Evolutionary conservation across 2,329 filamentous ascomycete genomes (phyloP).

Genomic region (Clonostachys byssicola): DNA sequence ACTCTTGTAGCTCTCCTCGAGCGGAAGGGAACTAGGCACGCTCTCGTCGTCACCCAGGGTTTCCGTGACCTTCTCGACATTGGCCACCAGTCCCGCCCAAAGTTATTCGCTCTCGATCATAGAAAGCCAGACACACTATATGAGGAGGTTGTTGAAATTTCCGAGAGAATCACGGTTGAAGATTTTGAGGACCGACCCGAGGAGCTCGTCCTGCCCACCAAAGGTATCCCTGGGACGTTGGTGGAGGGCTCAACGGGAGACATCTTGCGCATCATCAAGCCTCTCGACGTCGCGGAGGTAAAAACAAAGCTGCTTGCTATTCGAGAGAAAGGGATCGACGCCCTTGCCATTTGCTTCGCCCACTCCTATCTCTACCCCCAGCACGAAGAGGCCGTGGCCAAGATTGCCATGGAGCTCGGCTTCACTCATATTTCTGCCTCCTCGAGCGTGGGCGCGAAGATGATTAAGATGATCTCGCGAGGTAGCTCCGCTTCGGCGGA

Average conservation of each 20-base stretch:
- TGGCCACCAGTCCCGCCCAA: constrained; percentile 67
- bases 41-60: constrained; percentile 61
- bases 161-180: constrained; percentile 68
- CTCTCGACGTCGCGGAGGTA: constrained; percentile 45
- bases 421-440: constrained; percentile 65
- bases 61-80: constrained; percentile 71
- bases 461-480: constrained; percentile 64
- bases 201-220: constrained; percentile 18
- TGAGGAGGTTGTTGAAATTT: constrained; percentile 63
- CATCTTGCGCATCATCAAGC: constrained; percentile 55
- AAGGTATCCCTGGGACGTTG: constrained; percentile 30
- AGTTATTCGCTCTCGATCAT: constrained; percentile 69
- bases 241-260: constrained; percentile 62
- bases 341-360: constrained; percentile 81
- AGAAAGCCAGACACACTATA: constrained; percentile 64
- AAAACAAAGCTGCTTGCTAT: constrained; percentile 49
- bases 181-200: constrained; percentile 64
- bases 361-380: constrained; percentile 83
- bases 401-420: constrained; percentile 70
- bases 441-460: constrained; percentile 63
- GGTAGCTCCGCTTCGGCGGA: constrained; percentile 67
- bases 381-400: constrained; percentile 72
- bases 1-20: constrained; percentile 48
- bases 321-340: constrained; percentile 63
- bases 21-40: constrained; percentile 66